These are phyloP conservation scores for Larix sibirica DNA, from an alignment of 83 land plant genomes.

Conservation along the genomic window DNA sequence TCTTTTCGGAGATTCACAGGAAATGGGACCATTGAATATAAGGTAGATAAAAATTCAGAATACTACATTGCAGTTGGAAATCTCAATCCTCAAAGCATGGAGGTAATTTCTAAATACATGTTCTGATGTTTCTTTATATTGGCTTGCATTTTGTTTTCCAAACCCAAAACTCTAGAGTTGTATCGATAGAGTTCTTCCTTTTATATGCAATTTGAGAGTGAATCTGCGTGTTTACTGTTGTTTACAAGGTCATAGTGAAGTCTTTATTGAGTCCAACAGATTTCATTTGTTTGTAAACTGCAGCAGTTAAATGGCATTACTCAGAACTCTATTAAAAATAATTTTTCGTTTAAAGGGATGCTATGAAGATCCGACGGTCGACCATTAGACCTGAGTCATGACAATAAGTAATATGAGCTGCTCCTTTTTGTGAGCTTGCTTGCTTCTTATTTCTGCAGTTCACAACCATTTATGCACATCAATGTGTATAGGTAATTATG, in stretches of 20 bases:
- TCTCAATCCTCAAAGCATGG: slow-evolving; percentile 27
- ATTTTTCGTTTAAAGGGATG: neutral
- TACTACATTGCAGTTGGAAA: slow-evolving; percentile 61
- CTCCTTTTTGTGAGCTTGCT: too few relatives aligned
- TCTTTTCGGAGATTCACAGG: slow-evolving; percentile 27
- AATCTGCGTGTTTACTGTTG: neutral
- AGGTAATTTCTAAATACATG: slow-evolving; percentile 28
- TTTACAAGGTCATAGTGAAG: neutral
- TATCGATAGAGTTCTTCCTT: neutral
- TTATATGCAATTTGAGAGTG: neutral
- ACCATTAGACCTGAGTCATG: neutral
- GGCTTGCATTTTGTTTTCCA: neutral
- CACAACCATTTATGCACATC: too few relatives aligned
- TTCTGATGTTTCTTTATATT: neutral
- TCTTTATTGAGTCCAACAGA: neutral
- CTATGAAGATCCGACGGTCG: neutral
- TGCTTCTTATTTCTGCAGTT: too few relatives aligned
- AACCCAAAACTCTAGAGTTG: neutral
- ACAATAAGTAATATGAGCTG: too few relatives aligned
- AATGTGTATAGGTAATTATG: too few relatives aligned
- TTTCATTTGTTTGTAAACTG: neutral
- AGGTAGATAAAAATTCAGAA: slow-evolving; percentile 26
- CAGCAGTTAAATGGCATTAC: neutral
- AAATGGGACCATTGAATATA: slow-evolving; percentile 36
- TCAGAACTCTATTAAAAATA: neutral